A percentile compares a stretch with the other conserved stretches of the same genome.
Conservation (phyloP, 1,284 basidiomycete species). For the Puccinia polysora region DNA sequence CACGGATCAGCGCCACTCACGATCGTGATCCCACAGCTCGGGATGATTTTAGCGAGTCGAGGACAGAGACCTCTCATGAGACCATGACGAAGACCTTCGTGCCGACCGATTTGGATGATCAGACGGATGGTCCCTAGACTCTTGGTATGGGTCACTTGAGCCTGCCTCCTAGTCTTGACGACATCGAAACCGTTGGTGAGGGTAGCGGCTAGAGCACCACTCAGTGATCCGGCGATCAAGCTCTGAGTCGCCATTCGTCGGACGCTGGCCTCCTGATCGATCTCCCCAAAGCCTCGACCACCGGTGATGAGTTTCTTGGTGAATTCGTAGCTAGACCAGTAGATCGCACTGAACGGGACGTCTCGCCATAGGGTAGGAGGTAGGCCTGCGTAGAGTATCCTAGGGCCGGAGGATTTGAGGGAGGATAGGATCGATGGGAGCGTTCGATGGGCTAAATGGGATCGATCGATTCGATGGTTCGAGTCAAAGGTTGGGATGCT, state of each 20-base stretch:
- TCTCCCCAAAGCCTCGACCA: constrained; percentile 28
- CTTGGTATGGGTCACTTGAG: neutral
- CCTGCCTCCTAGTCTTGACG: constrained; percentile 84
- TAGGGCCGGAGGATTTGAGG: constrained; percentile 60
- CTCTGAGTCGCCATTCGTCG: constrained; percentile 44
- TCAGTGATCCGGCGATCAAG: constrained; percentile 39
- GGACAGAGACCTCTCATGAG: constrained; percentile 82
- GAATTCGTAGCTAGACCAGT: constrained; percentile 63
- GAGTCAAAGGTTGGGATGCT: too few species aligned
- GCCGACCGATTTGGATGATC: constrained; percentile 65
- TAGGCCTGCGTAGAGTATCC: constrained; percentile 80
- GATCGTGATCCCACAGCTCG: constrained; percentile 98
- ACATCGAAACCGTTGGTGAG: constrained; percentile 94
- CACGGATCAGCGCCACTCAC: too few species aligned
- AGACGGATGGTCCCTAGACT: constrained; percentile 60
- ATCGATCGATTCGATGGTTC: too few species aligned
- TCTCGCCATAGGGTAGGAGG: constrained; percentile 91
- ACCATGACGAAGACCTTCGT: constrained; percentile 69
- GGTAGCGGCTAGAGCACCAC: constrained; percentile 66
- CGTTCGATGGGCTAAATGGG: too few species aligned
- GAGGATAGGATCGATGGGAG: too few species aligned
- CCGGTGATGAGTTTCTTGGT: constrained; percentile 54
- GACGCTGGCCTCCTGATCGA: neutral
- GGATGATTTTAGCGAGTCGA: constrained; percentile 89
- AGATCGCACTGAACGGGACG: constrained; percentile 91